Percentiles rank a stretch among this genome's conserved stretches.
Evolutionary conservation across 2,329 filamentous ascomycete genomes (phyloP).

Genomic region (Canariomyces notabilis): DNA sequence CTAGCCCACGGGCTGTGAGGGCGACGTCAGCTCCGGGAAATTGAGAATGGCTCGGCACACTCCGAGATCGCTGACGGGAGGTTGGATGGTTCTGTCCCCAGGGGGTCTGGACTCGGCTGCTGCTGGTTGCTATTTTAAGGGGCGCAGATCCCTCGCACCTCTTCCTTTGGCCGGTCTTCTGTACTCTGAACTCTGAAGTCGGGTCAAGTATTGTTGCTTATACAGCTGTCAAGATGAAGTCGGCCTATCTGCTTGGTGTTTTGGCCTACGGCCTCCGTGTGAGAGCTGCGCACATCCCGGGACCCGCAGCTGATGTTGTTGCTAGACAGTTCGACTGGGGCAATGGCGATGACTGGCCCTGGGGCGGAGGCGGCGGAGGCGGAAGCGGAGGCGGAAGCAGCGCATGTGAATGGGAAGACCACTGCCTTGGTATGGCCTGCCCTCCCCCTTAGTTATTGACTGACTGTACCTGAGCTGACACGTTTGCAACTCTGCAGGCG

Average conservation of each 20-base stretch:
- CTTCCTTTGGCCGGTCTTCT: neutral
- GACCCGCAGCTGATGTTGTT: neutral
- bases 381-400: neutral
- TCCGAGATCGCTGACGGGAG: neutral
- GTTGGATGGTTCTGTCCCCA: neutral
- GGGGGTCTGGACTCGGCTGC: neutral
- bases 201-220: neutral
- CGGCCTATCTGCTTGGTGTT: slow-evolving; percentile 7
- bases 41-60: neutral
- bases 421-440: slow-evolving; percentile 13
- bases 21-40: neutral
- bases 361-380: neutral
- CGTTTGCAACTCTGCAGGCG: slow-evolving; percentile 14
- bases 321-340: slow-evolving; percentile 7
- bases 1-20: neutral
- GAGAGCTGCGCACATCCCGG: neutral
- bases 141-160: neutral
- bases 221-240: slow-evolving; percentile 8
- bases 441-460: neutral
- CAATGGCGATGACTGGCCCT: neutral
- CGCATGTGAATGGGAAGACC: slow-evolving; percentile 12
- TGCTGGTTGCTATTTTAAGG: neutral
- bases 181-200: neutral
- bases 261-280: slow-evolving; percentile 1
- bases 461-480: neutral